A percentile compares a stretch with the other conserved stretches of the same genome.
phyloP scores from a whole-genome alignment of 2,329 filamentous ascomycete species.

The Cladosporium sp. region DNA sequence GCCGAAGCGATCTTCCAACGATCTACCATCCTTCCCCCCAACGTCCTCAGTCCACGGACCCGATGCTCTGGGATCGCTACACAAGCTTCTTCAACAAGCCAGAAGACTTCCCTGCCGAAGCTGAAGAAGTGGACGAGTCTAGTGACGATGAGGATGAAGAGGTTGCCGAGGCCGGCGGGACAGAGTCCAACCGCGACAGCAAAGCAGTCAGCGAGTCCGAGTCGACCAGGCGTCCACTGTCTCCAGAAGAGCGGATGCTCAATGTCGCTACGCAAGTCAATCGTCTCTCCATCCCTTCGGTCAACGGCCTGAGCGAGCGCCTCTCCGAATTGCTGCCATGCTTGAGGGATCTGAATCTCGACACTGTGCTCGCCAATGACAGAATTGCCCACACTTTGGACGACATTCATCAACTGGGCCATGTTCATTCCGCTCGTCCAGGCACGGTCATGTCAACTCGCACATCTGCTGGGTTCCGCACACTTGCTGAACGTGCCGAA shows the following conservation, averaged over 20 bases:
- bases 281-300: conserved; percentile 49
- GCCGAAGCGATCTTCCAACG: conserved; percentile 36
- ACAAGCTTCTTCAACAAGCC: conserved; percentile 49
- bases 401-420: conserved; percentile 33
- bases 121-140: conserved; percentile 26
- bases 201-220: conserved; percentile 19
- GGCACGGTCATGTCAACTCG: conserved; percentile 39
- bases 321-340: conserved; percentile 50
- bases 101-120: conserved; percentile 39
- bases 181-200: conserved; percentile 25
- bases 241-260: conserved; percentile 44
- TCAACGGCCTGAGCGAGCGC: conserved; percentile 48
- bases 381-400: conserved; percentile 43
- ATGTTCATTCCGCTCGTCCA: conserved; percentile 29
- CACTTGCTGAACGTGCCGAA: conserved; percentile 41
- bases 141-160: conserved; percentile 28
- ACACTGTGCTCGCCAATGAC: conserved; percentile 40
- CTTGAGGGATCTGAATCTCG: conserved; percentile 44
- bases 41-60: conserved; percentile 42
- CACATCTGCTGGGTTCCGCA: conserved; percentile 42
- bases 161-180: conserved; percentile 20
- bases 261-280: conserved; percentile 47
- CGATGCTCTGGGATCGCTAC: conserved; percentile 47
- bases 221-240: conserved; percentile 37
- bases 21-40: conserved; percentile 38